A percentile compares a stretch with the other conserved stretches of the same genome.
Evolutionary conservation across 345 rosid species (phyloP).

Genomic region (Camelina laxa): DNA sequence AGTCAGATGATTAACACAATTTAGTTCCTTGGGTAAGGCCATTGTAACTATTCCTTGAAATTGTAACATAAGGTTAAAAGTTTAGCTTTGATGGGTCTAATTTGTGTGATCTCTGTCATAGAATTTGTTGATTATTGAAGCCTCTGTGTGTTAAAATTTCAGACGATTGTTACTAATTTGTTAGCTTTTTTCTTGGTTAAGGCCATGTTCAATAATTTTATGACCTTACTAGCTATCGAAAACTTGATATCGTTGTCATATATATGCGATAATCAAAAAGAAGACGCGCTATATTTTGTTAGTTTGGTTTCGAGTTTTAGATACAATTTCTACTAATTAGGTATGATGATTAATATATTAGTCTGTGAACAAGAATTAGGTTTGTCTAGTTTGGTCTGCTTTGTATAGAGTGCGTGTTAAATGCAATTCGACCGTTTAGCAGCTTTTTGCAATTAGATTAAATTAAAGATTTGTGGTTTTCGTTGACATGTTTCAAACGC

Average conservation of each 20-base stretch:
- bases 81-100: neutral
- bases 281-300: neutral
- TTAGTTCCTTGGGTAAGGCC: neutral
- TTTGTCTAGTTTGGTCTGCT: slow-evolving; percentile 11
- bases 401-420: slow-evolving; percentile 23
- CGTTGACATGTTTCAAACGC: slow-evolving; percentile 40
- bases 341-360: neutral
- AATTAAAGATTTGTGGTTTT: slow-evolving; percentile 17
- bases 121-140: neutral
- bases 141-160: neutral
- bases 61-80: slow-evolving; percentile 1
- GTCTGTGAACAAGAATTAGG: slow-evolving; percentile 19
- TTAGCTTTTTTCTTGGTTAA: neutral
- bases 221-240: neutral
- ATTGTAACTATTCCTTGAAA: slow-evolving; percentile 2
- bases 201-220: neutral
- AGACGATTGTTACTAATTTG: neutral
- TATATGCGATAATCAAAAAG: neutral
- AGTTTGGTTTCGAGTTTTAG: neutral
- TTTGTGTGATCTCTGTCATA: neutral
- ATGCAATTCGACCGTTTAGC: slow-evolving; percentile 39
- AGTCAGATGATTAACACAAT: slow-evolving; percentile 16
- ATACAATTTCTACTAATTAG: neutral
- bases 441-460: slow-evolving; percentile 39
- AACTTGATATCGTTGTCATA: neutral